A percentile compares a stretch with the other conserved stretches of the same genome.
Conservation (phyloP, 441 rosid genomes). For the Adansonia grandidieri region DNA sequence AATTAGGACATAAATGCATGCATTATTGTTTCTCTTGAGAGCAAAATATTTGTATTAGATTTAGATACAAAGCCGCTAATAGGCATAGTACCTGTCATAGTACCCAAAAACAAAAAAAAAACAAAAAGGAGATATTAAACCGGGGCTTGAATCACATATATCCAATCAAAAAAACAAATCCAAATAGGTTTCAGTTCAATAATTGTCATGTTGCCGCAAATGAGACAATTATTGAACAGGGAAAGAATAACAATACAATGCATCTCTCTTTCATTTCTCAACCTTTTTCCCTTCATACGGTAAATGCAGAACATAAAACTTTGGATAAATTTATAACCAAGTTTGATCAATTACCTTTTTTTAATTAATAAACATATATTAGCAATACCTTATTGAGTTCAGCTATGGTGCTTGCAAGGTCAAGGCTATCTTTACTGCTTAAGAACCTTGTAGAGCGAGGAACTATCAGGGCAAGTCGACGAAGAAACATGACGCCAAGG, state of each 20-base stretch:
- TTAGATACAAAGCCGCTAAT: not conserved
- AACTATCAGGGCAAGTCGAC: conserved; percentile 40
- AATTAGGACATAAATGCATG: not conserved
- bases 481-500: conserved; percentile 57
- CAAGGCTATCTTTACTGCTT: conserved; percentile 40
- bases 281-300: not conserved
- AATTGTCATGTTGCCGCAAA: not conserved
- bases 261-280: not conserved
- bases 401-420: conserved; percentile 39
- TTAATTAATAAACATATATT: not conserved
- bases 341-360: not conserved
- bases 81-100: not conserved
- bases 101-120: too few species aligned
- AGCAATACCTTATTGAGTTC: conserved; percentile 66
- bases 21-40: not conserved
- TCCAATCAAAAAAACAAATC: not conserved
- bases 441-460: conserved; percentile 49
- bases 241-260: conserved; percentile 1
- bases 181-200: not conserved
- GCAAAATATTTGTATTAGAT: not conserved
- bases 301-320: not conserved
- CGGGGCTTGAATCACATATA: not conserved
- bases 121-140: conserved; percentile 5
- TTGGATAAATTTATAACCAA: not conserved
- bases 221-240: not conserved